Conservation (phyloP, 2,329 filamentous ascomycete genomes). For the Cytospora piceicola region DNA sequence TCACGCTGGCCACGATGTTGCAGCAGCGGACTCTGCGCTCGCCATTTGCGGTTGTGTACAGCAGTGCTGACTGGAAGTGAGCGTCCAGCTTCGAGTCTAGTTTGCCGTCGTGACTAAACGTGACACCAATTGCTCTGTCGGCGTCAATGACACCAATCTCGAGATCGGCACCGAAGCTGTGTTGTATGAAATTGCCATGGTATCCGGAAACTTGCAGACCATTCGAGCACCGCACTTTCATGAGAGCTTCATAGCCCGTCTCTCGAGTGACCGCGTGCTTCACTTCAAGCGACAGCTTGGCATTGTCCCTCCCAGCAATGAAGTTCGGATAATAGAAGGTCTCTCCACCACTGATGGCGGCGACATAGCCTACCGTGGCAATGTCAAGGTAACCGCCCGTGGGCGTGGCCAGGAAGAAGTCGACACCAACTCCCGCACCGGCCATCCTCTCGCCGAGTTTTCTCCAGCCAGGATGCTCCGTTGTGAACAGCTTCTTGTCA, state of each 20-base stretch:
- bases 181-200: slow-evolving; percentile 94
- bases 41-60: slow-evolving; percentile 91
- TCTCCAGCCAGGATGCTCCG: slow-evolving; percentile 86
- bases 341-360: slow-evolving; percentile 90
- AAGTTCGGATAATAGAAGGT: slow-evolving; percentile 98
- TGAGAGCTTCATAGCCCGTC: slow-evolving; percentile 91
- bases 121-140: slow-evolving; percentile 89
- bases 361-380: slow-evolving; percentile 85
- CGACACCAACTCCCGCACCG: slow-evolving; percentile 80
- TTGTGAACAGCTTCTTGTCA: slow-evolving; percentile 89
- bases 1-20: slow-evolving; percentile 92
- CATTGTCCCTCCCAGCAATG: slow-evolving; percentile 80
- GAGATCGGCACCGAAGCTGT: slow-evolving; percentile 91
- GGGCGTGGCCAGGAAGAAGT: slow-evolving; percentile 93
- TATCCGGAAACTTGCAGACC: slow-evolving; percentile 93
- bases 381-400: slow-evolving; percentile 91
- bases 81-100: slow-evolving; percentile 96
- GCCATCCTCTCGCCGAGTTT: slow-evolving; percentile 88
- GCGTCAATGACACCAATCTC: slow-evolving; percentile 92
- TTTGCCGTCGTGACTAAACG: slow-evolving; percentile 95
- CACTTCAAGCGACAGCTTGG: slow-evolving; percentile 84
- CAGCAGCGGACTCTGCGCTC: slow-evolving; percentile 89
- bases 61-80: slow-evolving; percentile 92
- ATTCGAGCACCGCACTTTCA: slow-evolving; percentile 98
- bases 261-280: slow-evolving; percentile 84